Conservation (phyloP, 2,329 filamentous ascomycete species). For the Gremmenia infestans region DNA sequence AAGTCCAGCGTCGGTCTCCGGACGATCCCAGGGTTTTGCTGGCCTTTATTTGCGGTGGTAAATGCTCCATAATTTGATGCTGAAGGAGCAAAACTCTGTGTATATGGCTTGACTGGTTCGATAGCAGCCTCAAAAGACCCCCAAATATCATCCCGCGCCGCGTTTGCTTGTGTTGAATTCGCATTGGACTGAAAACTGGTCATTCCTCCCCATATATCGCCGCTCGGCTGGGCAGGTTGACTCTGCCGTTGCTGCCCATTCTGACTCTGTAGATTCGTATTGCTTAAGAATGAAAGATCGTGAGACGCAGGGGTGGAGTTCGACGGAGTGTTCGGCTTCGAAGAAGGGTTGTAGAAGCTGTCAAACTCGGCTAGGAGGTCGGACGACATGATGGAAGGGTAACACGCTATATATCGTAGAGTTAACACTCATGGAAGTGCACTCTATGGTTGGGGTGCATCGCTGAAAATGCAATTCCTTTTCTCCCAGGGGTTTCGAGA, state of each 20-base stretch:
- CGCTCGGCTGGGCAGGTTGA: slow-evolving; percentile 6
- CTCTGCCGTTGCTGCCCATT: slow-evolving; percentile 16
- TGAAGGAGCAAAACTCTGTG: slow-evolving; percentile 1
- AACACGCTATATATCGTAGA: not conserved
- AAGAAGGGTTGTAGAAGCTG: slow-evolving; percentile 38
- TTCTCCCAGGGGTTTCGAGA: not conserved
- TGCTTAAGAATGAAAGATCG: slow-evolving; percentile 20
- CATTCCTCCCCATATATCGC: slow-evolving; percentile 25
- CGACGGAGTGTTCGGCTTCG: slow-evolving; percentile 22
- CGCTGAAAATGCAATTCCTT: not conserved
- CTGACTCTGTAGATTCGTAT: slow-evolving; percentile 4
- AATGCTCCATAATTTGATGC: slow-evolving; percentile 11
- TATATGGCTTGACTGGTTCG: slow-evolving; percentile 3
- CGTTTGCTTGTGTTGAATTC: slow-evolving; percentile 3
- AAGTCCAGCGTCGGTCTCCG: slow-evolving; percentile 25
- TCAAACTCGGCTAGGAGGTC: slow-evolving; percentile 62
- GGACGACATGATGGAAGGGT: slow-evolving; percentile 48
- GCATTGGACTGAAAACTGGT: slow-evolving; percentile 14
- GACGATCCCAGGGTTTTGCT: slow-evolving; percentile 14
- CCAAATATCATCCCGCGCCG: slow-evolving; percentile 27
- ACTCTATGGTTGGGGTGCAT: not conserved
- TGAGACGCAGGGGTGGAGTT: slow-evolving; percentile 18
- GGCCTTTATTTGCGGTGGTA: slow-evolving; percentile 1
- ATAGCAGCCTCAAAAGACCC: slow-evolving; percentile 23
- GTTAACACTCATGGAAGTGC: not conserved